A percentile compares a stretch with the other conserved stretches of the same genome.
Evolutionary conservation across 2,329 filamentous ascomycete genomes (phyloP).

Genomic region (Pleoardoris graminearum): DNA sequence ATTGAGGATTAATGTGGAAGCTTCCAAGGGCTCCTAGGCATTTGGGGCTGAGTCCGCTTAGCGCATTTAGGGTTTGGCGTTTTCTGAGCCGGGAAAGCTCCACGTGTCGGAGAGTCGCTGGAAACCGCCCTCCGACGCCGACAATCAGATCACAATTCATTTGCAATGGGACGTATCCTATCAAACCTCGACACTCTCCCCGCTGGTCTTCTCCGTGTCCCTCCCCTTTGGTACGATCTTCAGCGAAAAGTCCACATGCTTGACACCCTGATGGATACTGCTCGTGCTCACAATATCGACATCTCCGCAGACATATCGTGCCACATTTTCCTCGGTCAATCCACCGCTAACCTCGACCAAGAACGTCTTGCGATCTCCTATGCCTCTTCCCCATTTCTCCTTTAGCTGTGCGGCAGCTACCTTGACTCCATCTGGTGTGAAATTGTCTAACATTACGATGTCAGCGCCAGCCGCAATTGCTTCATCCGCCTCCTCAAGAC

Average conservation of each 20-base stretch:
- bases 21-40: too few relatives aligned
- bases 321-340: constrained; percentile 81
- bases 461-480: constrained; percentile 90
- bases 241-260: constrained; percentile 92
- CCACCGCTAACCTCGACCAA: constrained; percentile 93
- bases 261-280: constrained; percentile 93
- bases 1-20: too few relatives aligned
- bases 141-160: neutral
- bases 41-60: too few relatives aligned
- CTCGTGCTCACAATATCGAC: constrained; percentile 96
- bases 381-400: constrained; percentile 72
- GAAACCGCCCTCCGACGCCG: too few relatives aligned
- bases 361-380: constrained; percentile 62
- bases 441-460: constrained; percentile 97
- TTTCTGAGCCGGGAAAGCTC: too few relatives aligned
- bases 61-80: too few relatives aligned
- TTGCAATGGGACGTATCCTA: neutral
- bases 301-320: constrained; percentile 75
- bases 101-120: too few relatives aligned
- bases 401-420: constrained; percentile 75
- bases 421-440: constrained; percentile 76
- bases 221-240: constrained; percentile 68
- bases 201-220: constrained; percentile 12
- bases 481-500: constrained; percentile 84
- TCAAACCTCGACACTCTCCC: constrained; percentile 20